Evolutionary conservation across 2,329 filamentous ascomycete genomes (phyloP).

Genomic region (Ophiostoma perfectum): DNA sequence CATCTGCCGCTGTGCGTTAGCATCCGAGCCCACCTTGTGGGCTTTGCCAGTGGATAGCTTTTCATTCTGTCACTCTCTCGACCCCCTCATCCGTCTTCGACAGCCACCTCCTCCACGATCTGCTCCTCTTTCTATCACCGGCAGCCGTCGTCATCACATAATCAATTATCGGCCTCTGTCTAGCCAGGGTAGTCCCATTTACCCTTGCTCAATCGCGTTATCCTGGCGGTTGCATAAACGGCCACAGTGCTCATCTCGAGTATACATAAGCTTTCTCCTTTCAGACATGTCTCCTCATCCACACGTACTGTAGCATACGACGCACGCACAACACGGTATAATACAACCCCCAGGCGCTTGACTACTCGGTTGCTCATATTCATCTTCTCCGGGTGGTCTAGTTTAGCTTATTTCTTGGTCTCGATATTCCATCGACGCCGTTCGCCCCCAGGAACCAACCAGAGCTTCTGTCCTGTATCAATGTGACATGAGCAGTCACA

Average conservation of each 20-base stretch:
- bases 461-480: slow-evolving; percentile 13
- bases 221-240: slow-evolving; percentile 11
- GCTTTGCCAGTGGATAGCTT: neutral
- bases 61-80: neutral
- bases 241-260: slow-evolving; percentile 3
- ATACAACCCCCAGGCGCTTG: neutral
- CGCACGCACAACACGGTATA: neutral
- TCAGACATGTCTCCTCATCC: neutral
- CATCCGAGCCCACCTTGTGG: slow-evolving; percentile 20
- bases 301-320: neutral
- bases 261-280: neutral
- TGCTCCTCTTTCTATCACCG: neutral
- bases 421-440: neutral
- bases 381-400: neutral
- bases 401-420: neutral
- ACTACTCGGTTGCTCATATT: neutral
- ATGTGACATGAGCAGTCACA: slow-evolving; percentile 8
- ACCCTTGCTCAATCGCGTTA: neutral
- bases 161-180: neutral
- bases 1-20: slow-evolving; percentile 41
- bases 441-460: slow-evolving; percentile 13
- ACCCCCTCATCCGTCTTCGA: neutral
- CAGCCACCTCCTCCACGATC: slow-evolving; percentile 1
- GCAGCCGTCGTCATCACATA: neutral
- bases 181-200: neutral